Evolutionary conservation across 352 stramenopile genomes (phyloP), one percentile per base, ranked within the genome.

Genomic region (Globisporangium paddicum): DNA sequence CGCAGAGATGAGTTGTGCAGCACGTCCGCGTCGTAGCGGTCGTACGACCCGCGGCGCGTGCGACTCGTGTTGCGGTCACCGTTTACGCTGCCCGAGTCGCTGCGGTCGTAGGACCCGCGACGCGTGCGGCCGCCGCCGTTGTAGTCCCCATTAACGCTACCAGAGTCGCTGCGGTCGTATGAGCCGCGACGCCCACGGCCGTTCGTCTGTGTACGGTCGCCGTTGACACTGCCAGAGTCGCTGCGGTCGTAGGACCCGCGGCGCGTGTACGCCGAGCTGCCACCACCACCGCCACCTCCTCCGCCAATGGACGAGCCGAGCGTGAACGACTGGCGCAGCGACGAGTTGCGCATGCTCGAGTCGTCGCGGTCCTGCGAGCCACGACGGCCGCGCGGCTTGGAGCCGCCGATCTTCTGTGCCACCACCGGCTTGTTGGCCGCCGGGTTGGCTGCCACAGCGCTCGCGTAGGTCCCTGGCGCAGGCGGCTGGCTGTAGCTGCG

Each of bases 31-130:
- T 82, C 73, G 14, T 62, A 63, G 23, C 66, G 82, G 58, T 90
- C 81, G 60, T 84, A 82, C 21, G 81, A 90, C 0, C 77, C 73
- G 25, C 81, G 81, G 50, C 81, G 81, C 55, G 68, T 76, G 18
- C 73, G 74, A 16, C 71, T 32, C 47, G 47, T 53, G 38, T 41
- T 49, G 34, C 51, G 49, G 25, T 56, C 40, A 16, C 61, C 61
- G 38, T 63, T 58, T 21, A 62, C 56, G 16, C 55, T 63, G 46
- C 61, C 55, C 5, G 55, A 60, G 23, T 63, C 56, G 26, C 41
- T 58, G 7, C 55, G 56, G 60, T 78, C 70, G 16, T 59, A 40
- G 9, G 70, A 78, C 18, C 70, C 67, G 40, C 70, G 70, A 14
- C 70, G 70, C 2, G 55, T 59, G 38, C 59, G 65, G 41, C 65